Base-by-base conservation (phyloP, 345 rosid genomes). In the Orychophragmus violaceus region DNA sequence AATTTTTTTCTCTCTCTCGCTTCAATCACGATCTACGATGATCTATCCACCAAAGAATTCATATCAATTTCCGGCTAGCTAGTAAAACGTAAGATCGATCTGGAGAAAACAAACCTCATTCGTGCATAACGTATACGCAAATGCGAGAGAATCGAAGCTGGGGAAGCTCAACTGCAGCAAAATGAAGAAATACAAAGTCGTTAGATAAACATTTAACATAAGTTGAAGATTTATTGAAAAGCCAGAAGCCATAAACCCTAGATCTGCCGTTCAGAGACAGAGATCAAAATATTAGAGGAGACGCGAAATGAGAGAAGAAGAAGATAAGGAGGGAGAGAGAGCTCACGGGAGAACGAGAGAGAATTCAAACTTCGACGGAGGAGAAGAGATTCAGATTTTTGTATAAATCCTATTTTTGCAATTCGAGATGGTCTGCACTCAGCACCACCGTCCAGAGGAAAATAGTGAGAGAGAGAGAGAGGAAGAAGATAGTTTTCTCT, bases 11-110 rank as follows among this genome's bases (percentile, higher is more conserved):
- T n/a, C 6, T 32, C 55, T 60, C 70, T 39, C 74, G 75, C 69
- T 74, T 72, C 64, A 79, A 82, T 83, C 89, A 54, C 79, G 82
- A 84, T 84, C 85, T 79, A 78, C 74, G 67, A 74, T 44, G 13
- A 62, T 58, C 70, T 62, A 10, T 56, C 69, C 45, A 59, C 39
- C 30, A 66, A 21, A 54, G 55, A 3, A 13, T 3, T 8, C 11
- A 27, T 8, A 73, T 25, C 19, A 18, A 29, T 42, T 73, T 35
- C 13, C 42, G 36, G 35, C 0, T 23, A 46, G 13, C 9, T 6
- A 56, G 50, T 44, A 2, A 36, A 64, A 51, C 56, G 49, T 3
- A 60, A 67, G 16, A 74, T 55, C 64, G 74, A 69, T 64, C 60
- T 55, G 71, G 46, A 69, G 58, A 66, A 27, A 75, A 59, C 68